These are phyloP conservation scores for Arxiozyma heterogenica DNA, from an alignment of 1,139 yeast species.

Conservation along the genomic window DNA sequence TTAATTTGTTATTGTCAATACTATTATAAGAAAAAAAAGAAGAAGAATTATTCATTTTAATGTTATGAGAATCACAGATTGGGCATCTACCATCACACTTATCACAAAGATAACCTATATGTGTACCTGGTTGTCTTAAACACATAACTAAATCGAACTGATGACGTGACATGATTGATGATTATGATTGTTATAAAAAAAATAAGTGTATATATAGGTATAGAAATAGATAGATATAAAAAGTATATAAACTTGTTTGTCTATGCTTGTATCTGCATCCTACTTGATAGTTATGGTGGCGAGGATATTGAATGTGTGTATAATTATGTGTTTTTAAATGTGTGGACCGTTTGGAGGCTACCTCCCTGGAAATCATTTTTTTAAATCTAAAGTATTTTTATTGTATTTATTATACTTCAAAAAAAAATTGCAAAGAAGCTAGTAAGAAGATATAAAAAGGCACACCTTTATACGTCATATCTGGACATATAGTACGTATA, in stretches of 20 bases:
- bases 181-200: background rate
- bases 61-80: conserved; percentile 73
- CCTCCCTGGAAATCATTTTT: background rate
- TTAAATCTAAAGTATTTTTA: too few relatives aligned
- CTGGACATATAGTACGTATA: background rate
- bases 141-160: conserved; percentile 83
- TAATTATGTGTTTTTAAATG: background rate
- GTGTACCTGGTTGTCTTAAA: conserved; percentile 74
- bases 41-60: conserved; percentile 1
- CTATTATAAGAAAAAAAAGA: too few relatives aligned
- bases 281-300: background rate
- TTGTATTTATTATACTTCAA: too few relatives aligned
- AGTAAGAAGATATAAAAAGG: background rate
- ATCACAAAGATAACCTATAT: conserved; percentile 62
- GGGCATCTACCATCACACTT: conserved; percentile 93
- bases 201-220: background rate
- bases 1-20: too few relatives aligned
- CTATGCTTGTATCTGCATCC: too few relatives aligned
- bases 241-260: background rate
- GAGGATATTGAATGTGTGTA: too few relatives aligned
- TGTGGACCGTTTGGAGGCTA: background rate
- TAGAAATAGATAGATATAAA: too few relatives aligned
- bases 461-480: too few relatives aligned
- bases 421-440: background rate
- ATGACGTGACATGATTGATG: conserved; percentile 71